phyloP scores from a whole-genome alignment of 495 filamentous ascomycete species.

The Clavariopsis aquatica region DNA sequence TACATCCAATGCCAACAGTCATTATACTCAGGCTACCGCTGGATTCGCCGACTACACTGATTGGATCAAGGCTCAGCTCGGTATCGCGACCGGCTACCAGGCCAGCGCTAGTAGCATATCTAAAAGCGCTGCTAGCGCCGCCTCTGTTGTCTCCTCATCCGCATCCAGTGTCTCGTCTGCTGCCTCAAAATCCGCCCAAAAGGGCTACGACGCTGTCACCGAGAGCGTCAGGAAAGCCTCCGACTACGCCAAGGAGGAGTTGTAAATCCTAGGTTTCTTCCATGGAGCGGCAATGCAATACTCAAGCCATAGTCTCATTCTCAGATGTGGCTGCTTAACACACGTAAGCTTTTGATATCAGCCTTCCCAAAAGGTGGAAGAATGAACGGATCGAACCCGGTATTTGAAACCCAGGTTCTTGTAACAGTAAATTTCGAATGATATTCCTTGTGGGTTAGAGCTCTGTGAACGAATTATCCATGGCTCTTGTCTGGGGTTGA shows the following conservation, averaged over 20 bases:
- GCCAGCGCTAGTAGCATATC: conserved; percentile 36
- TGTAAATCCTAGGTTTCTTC: conserved; percentile 31
- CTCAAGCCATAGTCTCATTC: background rate
- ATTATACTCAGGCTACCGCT: conserved; percentile 58
- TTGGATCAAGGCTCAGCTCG: conserved; percentile 75
- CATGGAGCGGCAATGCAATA: background rate
- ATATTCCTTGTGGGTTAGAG: background rate
- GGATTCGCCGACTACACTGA: conserved; percentile 60
- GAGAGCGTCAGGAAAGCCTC: conserved; percentile 62
- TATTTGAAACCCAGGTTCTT: background rate
- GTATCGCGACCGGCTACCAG: conserved; percentile 42
- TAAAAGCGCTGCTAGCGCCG: conserved; percentile 19
- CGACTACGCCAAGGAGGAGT: conserved; percentile 40
- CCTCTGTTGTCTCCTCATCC: conserved; percentile 19
- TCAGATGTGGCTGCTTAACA: background rate
- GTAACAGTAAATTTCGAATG: background rate
- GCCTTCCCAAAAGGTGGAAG: background rate
- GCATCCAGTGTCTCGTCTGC: conserved; percentile 9
- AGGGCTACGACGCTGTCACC: conserved; percentile 57
- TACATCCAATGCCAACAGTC: conserved; percentile 76
- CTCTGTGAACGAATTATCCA: background rate
- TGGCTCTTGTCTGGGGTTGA: background rate
- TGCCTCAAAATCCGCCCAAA: conserved; percentile 14
- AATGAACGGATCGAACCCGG: background rate
- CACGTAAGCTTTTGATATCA: conserved; percentile 2